Conservation (phyloP, 192 early-diverging fungal species). For the Pilobolus umbonatus region DNA sequence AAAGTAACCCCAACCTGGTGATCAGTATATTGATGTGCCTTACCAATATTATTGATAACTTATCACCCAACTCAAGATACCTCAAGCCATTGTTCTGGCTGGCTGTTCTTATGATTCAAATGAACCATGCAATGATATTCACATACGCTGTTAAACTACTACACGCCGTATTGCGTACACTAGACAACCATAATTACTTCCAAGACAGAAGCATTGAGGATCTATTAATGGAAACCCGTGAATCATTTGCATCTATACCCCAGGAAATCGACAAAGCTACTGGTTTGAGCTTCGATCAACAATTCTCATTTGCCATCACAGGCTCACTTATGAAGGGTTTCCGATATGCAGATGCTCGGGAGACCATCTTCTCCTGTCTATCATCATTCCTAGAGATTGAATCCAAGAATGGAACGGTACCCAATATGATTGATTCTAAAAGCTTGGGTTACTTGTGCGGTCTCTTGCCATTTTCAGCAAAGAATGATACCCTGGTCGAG, state of each 20-base stretch:
- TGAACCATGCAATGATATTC: constrained; percentile 74
- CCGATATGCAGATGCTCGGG: constrained; percentile 66
- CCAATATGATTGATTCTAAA: constrained; percentile 32
- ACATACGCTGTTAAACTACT: constrained; percentile 60
- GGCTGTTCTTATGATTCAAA: constrained; percentile 73
- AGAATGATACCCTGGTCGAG: constrained; percentile 57
- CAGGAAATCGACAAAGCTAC: constrained; percentile 62
- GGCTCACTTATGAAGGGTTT: constrained; percentile 77
- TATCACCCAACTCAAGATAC: constrained; percentile 71
- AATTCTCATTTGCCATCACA: constrained; percentile 81
- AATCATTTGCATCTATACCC: constrained; percentile 58
- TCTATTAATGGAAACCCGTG: constrained; percentile 62
- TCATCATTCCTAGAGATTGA: constrained; percentile 65
- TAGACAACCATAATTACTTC: constrained; percentile 66
- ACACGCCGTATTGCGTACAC: constrained; percentile 60
- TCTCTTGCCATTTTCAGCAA: constrained; percentile 65
- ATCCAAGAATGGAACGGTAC: constrained; percentile 33
- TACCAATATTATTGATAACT: constrained; percentile 72
- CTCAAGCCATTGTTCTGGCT: constrained; percentile 86
- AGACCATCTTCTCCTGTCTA: constrained; percentile 59
- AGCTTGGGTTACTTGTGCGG: constrained; percentile 74
- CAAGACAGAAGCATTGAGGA: constrained; percentile 38
- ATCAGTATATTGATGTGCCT: constrained; percentile 83
- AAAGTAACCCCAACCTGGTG: constrained; percentile 67
- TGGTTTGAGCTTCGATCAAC: constrained; percentile 75